Conservation (phyloP, 73 alveolate species). For the Tetrahymena malaccensis region DNA sequence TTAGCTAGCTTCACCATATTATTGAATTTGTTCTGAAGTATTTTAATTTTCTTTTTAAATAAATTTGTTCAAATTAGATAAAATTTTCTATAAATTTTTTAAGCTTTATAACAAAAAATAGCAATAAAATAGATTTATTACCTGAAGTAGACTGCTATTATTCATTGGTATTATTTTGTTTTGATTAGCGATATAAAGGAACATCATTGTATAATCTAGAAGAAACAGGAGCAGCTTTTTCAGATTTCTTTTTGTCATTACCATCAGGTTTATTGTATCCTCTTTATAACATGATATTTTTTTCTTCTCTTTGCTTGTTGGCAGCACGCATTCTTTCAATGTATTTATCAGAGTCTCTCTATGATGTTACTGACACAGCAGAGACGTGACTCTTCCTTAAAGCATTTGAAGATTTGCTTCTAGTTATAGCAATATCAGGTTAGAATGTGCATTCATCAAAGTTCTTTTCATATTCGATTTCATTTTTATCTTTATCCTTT, state of each 20-base stretch:
- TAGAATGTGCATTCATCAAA: slow-evolving; percentile 36
- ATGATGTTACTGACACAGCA: neutral
- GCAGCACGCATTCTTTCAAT: slow-evolving; percentile 36
- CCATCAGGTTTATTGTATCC: slow-evolving; percentile 17
- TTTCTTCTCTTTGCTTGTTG: slow-evolving; percentile 31
- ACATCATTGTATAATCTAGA: neutral
- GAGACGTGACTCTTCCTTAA: neutral
- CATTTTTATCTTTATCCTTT: slow-evolving; percentile 22
- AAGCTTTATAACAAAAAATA: neutral
- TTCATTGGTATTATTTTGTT: neutral
- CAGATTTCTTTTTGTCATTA: neutral
- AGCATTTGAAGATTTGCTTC: neutral
- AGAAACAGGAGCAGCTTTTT: neutral
- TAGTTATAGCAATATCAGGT: slow-evolving; percentile 3
- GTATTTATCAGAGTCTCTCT: slow-evolving; percentile 30
- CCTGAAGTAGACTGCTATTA: neutral
- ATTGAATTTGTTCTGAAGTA: neutral
- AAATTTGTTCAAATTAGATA: neutral
- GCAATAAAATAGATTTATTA: neutral
- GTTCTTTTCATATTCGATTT: slow-evolving; percentile 34
- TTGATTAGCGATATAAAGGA: neutral
- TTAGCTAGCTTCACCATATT: neutral
- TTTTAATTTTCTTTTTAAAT: neutral
- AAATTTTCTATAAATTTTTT: neutral
- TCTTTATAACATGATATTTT: slow-evolving; percentile 20